Evolutionary conservation across 768 basidiomycete genomes (phyloP).

Genomic region (Lentinula guzmanii): DNA sequence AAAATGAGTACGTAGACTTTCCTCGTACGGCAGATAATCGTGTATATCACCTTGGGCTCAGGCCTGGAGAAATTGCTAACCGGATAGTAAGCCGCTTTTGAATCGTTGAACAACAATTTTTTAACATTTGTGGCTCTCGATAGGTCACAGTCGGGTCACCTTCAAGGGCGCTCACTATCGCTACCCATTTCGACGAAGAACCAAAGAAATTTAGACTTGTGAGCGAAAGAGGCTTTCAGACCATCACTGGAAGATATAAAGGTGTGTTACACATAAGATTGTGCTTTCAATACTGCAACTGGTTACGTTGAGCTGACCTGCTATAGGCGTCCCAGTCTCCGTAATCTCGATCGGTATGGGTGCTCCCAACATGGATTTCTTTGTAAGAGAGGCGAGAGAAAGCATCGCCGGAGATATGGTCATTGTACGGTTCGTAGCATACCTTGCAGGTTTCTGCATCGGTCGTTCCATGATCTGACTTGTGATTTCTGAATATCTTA

Average conservation of each 20-base stretch:
- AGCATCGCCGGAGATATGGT: constrained; percentile 58
- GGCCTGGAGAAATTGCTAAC: constrained; percentile 75
- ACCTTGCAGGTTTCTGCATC: background rate
- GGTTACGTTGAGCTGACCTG: background rate
- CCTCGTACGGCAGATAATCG: constrained; percentile 67
- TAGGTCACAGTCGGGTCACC: constrained; percentile 74
- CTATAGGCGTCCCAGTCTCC: constrained; percentile 56
- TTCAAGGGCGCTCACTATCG: constrained; percentile 57
- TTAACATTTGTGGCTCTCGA: background rate
- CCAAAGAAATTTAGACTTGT: constrained; percentile 56
- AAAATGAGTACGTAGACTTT: constrained; percentile 45
- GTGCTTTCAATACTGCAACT: background rate
- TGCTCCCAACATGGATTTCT: constrained; percentile 77
- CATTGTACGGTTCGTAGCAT: constrained; percentile 36
- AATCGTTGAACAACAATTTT: background rate
- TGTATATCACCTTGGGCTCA: constrained; percentile 75
- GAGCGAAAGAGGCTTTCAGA: constrained; percentile 74
- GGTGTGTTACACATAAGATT: background rate
- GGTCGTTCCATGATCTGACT: background rate
- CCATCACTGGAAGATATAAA: constrained; percentile 46
- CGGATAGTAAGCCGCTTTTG: constrained; percentile 48
- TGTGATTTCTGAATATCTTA: constrained; percentile 2
- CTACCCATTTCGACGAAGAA: constrained; percentile 51
- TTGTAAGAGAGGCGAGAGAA: constrained; percentile 75
- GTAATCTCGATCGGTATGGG: constrained; percentile 85